These are phyloP conservation scores for Cymbopogon flexuosus DNA, from an alignment of 202 grass and related monocot genomes.

Conservation along the genomic window DNA sequence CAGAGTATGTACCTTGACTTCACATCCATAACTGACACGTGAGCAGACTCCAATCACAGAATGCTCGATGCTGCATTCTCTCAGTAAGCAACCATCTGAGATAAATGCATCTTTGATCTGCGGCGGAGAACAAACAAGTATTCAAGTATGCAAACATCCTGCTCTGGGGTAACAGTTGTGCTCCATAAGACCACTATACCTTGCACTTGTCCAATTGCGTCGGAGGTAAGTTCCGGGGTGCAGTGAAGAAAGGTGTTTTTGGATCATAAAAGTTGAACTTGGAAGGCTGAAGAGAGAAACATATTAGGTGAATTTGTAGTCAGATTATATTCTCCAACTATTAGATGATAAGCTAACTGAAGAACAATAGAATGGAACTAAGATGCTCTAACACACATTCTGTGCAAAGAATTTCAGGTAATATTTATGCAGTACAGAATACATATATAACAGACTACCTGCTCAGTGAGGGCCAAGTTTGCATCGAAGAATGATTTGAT, in stretches of 20 bases:
- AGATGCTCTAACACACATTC: not conserved
- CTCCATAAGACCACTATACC: constrained; percentile 32
- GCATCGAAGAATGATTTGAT: constrained; percentile 79
- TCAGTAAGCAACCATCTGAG: constrained; percentile 70
- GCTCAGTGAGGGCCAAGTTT: constrained; percentile 68
- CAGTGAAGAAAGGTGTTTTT: constrained; percentile 63
- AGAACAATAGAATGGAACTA: not conserved
- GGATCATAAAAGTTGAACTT: constrained; percentile 80
- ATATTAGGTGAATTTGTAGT: constrained; percentile 10
- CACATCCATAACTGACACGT: constrained; percentile 40
- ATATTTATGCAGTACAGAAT: not conserved
- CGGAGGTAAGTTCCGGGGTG: constrained; percentile 59
- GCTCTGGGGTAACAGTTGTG: not conserved
- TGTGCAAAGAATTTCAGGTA: not conserved
- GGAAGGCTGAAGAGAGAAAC: constrained; percentile 39
- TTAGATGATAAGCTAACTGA: not conserved
- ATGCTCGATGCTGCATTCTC: constrained; percentile 48
- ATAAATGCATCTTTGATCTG: constrained; percentile 55
- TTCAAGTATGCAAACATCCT: not conserved
- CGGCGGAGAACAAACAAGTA: not conserved
- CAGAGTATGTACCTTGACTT: constrained; percentile 47
- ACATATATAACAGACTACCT: constrained; percentile 38
- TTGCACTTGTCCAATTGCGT: constrained; percentile 58
- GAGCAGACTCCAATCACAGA: constrained; percentile 68
- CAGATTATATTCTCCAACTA: not conserved